These are phyloP conservation scores for Phytophthora ohioensis DNA, from an alignment of 352 stramenopile genomes.

Conservation along the genomic window DNA sequence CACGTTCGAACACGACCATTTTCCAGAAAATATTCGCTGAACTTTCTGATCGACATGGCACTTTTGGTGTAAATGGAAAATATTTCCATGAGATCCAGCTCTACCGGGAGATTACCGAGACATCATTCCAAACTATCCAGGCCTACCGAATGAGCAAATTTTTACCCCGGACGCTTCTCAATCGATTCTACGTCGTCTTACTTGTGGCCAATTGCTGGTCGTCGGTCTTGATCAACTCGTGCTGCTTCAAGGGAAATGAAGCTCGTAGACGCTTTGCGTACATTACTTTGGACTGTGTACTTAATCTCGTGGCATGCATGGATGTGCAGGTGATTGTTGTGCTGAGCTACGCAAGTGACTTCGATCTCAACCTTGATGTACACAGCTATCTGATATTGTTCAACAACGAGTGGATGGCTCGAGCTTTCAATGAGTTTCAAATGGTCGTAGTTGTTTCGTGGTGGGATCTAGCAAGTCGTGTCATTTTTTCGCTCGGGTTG, in stretches of 20 bases:
- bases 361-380: background rate
- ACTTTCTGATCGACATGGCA: background rate
- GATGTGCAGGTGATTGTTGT: conserved; percentile 11
- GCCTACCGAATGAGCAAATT: conserved; percentile 31
- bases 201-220: conserved; percentile 34
- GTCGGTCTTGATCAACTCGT: conserved; percentile 4
- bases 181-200: conserved; percentile 35
- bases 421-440: conserved; percentile 12
- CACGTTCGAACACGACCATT: background rate
- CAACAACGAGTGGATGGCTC: conserved; percentile 9
- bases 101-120: conserved; percentile 22
- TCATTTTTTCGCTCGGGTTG: conserved; percentile 2
- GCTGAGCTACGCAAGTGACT: conserved; percentile 3
- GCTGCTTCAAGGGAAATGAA: conserved; percentile 5
- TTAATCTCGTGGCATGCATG: conserved; percentile 3
- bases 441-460: conserved; percentile 8
- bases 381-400: background rate
- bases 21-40: background rate
- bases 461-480: conserved; percentile 1
- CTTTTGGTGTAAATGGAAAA: conserved; percentile 10
- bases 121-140: conserved; percentile 21
- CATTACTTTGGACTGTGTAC: conserved; percentile 1
- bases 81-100: conserved; percentile 23
- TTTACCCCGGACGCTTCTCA: conserved; percentile 20
- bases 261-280: conserved; percentile 8